Percentiles rank a stretch among this genome's conserved stretches.
These are phyloP conservation scores for Phytophthora litchii DNA, from an alignment of 352 stramenopile genomes.

Conservation along the genomic window DNA sequence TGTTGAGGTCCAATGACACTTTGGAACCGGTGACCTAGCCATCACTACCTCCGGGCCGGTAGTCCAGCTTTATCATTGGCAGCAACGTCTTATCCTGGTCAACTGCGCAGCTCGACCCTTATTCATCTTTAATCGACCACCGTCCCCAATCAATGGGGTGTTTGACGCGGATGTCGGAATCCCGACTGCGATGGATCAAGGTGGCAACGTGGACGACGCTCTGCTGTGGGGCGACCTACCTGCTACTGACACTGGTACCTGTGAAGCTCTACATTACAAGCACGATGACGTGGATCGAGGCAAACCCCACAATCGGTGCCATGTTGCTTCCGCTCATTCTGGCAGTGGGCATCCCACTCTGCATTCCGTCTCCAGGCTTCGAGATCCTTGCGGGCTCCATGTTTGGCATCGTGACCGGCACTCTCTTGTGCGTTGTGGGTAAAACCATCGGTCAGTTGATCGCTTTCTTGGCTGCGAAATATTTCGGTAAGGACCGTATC, in stretches of 20 bases:
- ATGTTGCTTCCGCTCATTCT: conserved; percentile 65
- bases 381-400: conserved; percentile 70
- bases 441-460: conserved; percentile 71
- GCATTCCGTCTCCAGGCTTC: conserved; percentile 69
- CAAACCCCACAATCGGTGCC: conserved; percentile 46
- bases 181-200: conserved; percentile 38
- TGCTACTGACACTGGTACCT: conserved; percentile 42
- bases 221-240: conserved; percentile 9
- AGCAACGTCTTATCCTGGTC: conserved; percentile 19
- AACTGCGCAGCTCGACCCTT: conserved; percentile 7
- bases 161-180: conserved; percentile 8
- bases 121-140: conserved; percentile 23
- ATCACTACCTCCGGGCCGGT: conserved; percentile 4
- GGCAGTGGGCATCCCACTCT: conserved; percentile 60
- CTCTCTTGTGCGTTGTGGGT: conserved; percentile 58
- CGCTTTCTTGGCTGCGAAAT: conserved; percentile 65
- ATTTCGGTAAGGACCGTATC: conserved; percentile 55
- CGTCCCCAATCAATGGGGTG: conserved; percentile 20
- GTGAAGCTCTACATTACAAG: conserved; percentile 45
- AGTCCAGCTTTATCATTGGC: conserved; percentile 28
- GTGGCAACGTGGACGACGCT: conserved; percentile 14
- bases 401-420: conserved; percentile 57
- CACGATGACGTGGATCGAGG: conserved; percentile 55
- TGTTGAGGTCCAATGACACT: conserved; percentile 26
- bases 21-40: conserved; percentile 22